A percentile compares a stretch with the other conserved stretches of the same genome.
phyloP scores from a whole-genome alignment of 1,284 basidiomycete species.

The Taiwanofungus camphoratus region DNA sequence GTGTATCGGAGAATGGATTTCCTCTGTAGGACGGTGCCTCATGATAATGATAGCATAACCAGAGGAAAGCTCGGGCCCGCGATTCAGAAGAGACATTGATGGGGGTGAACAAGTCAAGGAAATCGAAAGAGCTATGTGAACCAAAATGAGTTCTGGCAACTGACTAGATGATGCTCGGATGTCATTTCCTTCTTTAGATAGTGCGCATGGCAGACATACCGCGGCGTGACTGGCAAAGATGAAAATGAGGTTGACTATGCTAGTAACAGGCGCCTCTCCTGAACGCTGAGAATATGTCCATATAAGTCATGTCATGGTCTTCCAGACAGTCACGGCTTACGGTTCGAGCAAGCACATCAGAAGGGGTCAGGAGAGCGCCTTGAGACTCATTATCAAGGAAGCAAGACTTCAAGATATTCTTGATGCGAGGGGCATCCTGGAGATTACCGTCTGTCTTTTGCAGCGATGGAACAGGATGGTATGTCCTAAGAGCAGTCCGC shows the following conservation, averaged over 20 bases:
- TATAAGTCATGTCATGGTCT: slow-evolving; percentile 8
- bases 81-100: slow-evolving; percentile 52
- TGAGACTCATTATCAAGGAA: slow-evolving; percentile 22
- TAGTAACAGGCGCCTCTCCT: slow-evolving; percentile 52
- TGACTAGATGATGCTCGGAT: slow-evolving; percentile 31
- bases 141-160: slow-evolving; percentile 54
- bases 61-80: slow-evolving; percentile 68
- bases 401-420: slow-evolving; percentile 33
- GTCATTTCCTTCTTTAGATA: slow-evolving; percentile 2
- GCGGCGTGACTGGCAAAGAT: slow-evolving; percentile 50
- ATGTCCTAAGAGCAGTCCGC: slow-evolving; percentile 65
- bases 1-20: slow-evolving; percentile 68
- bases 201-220: slow-evolving; percentile 30
- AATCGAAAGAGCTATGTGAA: slow-evolving; percentile 40
- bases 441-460: slow-evolving; percentile 62
- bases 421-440: slow-evolving; percentile 67
- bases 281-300: slow-evolving; percentile 33
- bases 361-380: slow-evolving; percentile 21
- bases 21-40: slow-evolving; percentile 49
- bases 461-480: slow-evolving; percentile 65
- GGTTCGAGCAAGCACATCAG: slow-evolving; percentile 24
- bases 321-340: slow-evolving; percentile 17
- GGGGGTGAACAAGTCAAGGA: slow-evolving; percentile 65
- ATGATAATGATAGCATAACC: slow-evolving; percentile 74
- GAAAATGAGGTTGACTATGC: slow-evolving; percentile 56